Base-by-base conservation (phyloP, 2,329 filamentous ascomycete species). In the Trichoderma cornu-damae region DNA sequence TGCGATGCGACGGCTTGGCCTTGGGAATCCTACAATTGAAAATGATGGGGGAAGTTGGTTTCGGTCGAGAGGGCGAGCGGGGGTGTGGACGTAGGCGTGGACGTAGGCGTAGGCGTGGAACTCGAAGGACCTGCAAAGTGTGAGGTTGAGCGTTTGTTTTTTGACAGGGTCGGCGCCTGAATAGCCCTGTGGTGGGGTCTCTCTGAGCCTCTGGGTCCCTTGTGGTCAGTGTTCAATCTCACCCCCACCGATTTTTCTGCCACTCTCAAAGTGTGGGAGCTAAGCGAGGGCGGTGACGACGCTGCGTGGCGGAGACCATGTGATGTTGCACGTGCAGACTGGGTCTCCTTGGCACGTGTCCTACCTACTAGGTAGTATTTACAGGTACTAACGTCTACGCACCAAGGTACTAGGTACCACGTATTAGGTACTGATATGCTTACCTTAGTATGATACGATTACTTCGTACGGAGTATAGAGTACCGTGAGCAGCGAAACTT, bases 221-320 rank as follows among this genome's bases (percentile, higher is more conserved):
- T 52, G 51, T 59, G 53, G 54, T 53, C 58, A 56, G 51, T 50
- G n/a, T 44, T 46, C 37, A 55, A 51, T 55, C 52, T 32, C 26
- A 54, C 22, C 70, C 70, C 70, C 69, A 71, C 71, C 69, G 67
- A 70, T 65, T 69, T 73, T 73, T 73, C 70, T 71, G 68, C 67
- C 70, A 60, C 62, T 47, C 59, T 60, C 52, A 61, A 65, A 70
- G 66, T 73, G 72, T 73, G 72, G 69, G 70, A 66, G 68, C 67
- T 75, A 75, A 72, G 68, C 70, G 71, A 73, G 70, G 65, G 68
- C 71, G 69, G 66, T 75, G 69, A 71, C 66, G 61, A 42, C 16
- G 18, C 22, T 14, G 9, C 47, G 43, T 35, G 20, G 30, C 12
- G 22, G 3, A 20, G 14, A 6, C 6, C 63, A 67, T 61, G 63